phyloP scores from a whole-genome alignment of 768 basidiomycete species.

The Leucocoprinus sp. region DNA sequence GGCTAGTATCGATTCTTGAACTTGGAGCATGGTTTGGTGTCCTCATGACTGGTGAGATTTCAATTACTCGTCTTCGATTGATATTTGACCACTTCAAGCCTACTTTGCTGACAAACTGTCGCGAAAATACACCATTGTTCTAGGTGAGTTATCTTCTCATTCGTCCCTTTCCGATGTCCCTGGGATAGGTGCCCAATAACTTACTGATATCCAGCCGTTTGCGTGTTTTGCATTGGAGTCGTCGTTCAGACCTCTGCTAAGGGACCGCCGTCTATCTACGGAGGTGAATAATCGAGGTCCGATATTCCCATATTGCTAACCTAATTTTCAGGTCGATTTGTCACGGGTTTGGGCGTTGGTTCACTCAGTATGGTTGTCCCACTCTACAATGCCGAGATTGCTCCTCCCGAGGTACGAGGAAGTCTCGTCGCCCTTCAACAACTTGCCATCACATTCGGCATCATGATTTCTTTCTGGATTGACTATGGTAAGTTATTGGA shows the following conservation, averaged over 20 bases:
- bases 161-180: no score
- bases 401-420: constrained; percentile 77
- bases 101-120: constrained; percentile 66
- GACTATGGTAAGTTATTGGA: constrained; percentile 30
- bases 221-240: constrained; percentile 63
- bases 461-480: constrained; percentile 57
- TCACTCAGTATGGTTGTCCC: constrained; percentile 81
- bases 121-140: constrained; percentile 62
- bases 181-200: neutral
- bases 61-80: neutral
- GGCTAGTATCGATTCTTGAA: constrained; percentile 69
- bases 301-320: neutral
- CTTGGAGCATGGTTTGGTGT: constrained; percentile 74
- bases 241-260: constrained; percentile 61
- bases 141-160: constrained; percentile 29
- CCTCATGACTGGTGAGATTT: constrained; percentile 47
- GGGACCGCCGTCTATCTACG: constrained; percentile 55
- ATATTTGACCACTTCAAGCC: constrained; percentile 21
- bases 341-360: constrained; percentile 77
- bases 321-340: constrained; percentile 42
- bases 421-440: constrained; percentile 78
- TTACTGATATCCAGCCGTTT: constrained; percentile 34
- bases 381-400: constrained; percentile 64
- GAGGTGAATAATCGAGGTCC: constrained; percentile 25
- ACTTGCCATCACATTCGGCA: constrained; percentile 74